Evolutionary conservation across 768 basidiomycete genomes (phyloP), one percentile per base, ranked within the genome.

Genomic region (Trametopsis cervina): DNA sequence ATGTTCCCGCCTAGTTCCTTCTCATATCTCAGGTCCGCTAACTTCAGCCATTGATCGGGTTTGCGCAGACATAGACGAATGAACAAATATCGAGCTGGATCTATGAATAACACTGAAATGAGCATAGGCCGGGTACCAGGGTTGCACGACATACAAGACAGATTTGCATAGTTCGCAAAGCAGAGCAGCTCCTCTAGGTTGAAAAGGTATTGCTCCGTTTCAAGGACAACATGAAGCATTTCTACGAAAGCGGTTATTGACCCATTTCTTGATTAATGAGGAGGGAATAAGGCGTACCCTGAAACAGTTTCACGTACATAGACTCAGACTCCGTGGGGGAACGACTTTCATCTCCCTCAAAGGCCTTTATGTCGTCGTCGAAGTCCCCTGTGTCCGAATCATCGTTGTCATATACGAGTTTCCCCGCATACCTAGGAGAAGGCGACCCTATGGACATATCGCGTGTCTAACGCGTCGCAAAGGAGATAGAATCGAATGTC

Each of bases 61-160:
- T 80, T 81, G 43, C 84, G 75, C 6, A 84, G 68, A n/a, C 78
- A 68, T 7, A 87, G 66, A 18, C 82, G 76, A 15, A 78, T 70
- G 52, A 85, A 71, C 13, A 87, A 74, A 60, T 83, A 85, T 22
- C 74, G 69, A 2, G 81, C 74, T 12, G 71, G 61, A 54, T 78
- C 81, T 83, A 46, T 6, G 25, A 18, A 24, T 25, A 44, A 10
- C 15, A 26, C 17, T 5, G 27, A 5, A 27, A 12, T 26, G 26
- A 40, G 27, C 13, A 20, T 27, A 46, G 36, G 37, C 17, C 24
- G 21, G 24, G 18, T 5, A 27, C 27, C 20, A 11, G 35, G 38
- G 33, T 2, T 10, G 3, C 25, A 18, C 25, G 20, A 33, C 39
- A 39, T 18, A 83, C 83, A 80, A 22, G 72, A 64, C 17, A 85